phyloP scores from a whole-genome alignment of 441 rosid genomes.

The Corymbia calophylla region DNA sequence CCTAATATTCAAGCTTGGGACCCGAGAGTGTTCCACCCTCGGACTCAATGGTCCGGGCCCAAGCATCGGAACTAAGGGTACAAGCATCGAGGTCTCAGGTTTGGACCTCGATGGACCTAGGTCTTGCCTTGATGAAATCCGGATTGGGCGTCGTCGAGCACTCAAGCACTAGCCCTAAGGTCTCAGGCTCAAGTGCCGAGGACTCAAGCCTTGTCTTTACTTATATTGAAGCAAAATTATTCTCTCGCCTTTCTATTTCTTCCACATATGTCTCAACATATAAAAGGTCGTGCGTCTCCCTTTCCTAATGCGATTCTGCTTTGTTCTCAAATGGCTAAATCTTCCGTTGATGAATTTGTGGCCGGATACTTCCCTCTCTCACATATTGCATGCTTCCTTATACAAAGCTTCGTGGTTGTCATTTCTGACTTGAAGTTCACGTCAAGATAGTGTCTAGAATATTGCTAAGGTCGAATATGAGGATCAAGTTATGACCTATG shows the following conservation, averaged over 20 bases:
- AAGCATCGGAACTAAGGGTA: fast-evolving
- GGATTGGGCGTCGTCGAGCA: fast-evolving
- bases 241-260: background rate
- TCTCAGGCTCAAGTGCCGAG: fast-evolving
- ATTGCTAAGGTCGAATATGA: background rate
- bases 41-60: fast-evolving
- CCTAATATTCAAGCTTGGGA: background rate
- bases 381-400: background rate
- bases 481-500: fast-evolving
- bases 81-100: fast-evolving
- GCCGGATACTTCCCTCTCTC: fast-evolving
- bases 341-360: background rate
- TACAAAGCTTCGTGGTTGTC: background rate
- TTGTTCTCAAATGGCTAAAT: fast-evolving
- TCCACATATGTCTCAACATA: background rate
- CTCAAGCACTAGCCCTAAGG: background rate
- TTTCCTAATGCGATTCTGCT: background rate
- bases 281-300: background rate
- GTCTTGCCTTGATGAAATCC: fast-evolving
- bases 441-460: fast-evolving
- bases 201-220: background rate
- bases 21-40: fast-evolving
- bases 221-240: background rate
- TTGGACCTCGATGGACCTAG: background rate
- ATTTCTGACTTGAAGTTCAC: fast-evolving